phyloP scores from a whole-genome alignment of 257 asterid species.

The Solanum chaucha region DNA sequence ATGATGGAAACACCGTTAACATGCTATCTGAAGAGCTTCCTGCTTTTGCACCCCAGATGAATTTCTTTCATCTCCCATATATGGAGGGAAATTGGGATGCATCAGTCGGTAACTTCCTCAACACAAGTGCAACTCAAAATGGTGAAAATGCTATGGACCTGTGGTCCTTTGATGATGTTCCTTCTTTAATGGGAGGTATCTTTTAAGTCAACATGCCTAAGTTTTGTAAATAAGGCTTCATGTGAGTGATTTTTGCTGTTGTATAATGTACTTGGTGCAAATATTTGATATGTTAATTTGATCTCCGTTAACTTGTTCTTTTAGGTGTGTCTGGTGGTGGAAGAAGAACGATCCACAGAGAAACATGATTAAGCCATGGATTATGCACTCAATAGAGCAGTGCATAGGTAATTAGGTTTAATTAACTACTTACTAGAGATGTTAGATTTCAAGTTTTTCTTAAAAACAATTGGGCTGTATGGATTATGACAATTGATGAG shows the following conservation, averaged over 20 bases:
- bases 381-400: conserved; percentile 26
- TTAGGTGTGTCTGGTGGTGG: not conserved
- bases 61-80: conserved; percentile 48
- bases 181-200: conserved; percentile 40
- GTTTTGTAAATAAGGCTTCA: conserved; percentile 73
- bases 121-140: conserved; percentile 44
- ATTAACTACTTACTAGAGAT: conserved; percentile 15
- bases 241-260: conserved; percentile 27
- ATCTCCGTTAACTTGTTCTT: not conserved
- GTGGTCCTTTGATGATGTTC: conserved; percentile 66
- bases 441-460: not conserved
- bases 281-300: not conserved
- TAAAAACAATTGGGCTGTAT: conserved; percentile 9
- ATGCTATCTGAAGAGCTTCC: conserved; percentile 31
- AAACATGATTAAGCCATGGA: conserved; percentile 56
- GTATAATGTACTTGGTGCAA: not conserved
- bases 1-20: conserved; percentile 10
- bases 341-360: conserved; percentile 11
- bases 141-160: conserved; percentile 53
- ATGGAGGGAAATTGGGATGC: conserved; percentile 72
- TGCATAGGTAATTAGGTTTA: conserved; percentile 27
- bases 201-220: conserved; percentile 25
- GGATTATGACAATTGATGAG: not conserved
- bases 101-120: conserved; percentile 56
- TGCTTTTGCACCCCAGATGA: conserved; percentile 54